Evolutionary conservation across 2,329 filamentous ascomycete species (phyloP).

Genomic region (Zymoseptoria tritici): DNA sequence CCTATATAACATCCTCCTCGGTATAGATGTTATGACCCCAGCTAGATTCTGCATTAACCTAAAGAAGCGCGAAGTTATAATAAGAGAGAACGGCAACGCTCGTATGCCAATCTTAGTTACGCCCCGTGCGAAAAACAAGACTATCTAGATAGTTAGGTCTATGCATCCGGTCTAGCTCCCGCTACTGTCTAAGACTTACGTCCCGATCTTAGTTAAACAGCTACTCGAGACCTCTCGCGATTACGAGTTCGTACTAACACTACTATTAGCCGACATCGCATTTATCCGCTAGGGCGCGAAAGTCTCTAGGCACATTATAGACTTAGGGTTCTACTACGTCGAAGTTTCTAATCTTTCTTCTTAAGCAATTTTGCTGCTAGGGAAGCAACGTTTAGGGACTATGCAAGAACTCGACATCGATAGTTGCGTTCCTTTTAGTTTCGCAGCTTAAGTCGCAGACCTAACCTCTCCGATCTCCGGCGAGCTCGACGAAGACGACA

Average conservation of each 20-base stretch:
- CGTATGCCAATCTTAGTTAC: too few relatives aligned
- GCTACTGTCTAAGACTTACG: background rate
- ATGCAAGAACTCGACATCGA: background rate
- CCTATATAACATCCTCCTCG: background rate
- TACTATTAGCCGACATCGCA: background rate
- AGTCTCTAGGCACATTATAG: background rate
- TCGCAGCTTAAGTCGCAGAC: background rate
- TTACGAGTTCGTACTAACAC: background rate
- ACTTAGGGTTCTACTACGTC: background rate
- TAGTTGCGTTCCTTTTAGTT: background rate
- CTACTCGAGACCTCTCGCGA: background rate
- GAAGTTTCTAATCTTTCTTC: background rate
- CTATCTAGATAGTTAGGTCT: too few relatives aligned
- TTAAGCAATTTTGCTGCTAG: background rate
- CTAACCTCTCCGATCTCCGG: too few relatives aligned
- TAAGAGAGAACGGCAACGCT: too few relatives aligned
- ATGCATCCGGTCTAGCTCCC: too few relatives aligned
- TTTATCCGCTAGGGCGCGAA: background rate
- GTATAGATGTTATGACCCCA: background rate
- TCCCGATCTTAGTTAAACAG: background rate
- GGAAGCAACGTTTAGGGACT: background rate
- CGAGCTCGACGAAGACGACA: too few relatives aligned
- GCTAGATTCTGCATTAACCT: background rate
- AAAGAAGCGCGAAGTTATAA: background rate
- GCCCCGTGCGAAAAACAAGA: too few relatives aligned